Base-by-base conservation (phyloP, 345 rosid species). In the Hypericum perforatum region DNA sequence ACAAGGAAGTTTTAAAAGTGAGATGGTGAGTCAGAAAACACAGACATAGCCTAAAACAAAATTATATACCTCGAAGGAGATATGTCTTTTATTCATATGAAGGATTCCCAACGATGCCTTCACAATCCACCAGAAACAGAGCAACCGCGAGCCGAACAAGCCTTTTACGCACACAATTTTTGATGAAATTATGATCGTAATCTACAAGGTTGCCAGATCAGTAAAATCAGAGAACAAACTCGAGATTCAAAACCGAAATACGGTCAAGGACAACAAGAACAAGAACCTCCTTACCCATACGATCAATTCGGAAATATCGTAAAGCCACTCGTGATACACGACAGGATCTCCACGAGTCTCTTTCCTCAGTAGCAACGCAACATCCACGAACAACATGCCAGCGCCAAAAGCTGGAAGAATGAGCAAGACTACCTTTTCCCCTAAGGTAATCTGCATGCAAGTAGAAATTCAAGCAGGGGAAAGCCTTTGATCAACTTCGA, bases 281-380 rank as follows among this genome's bases (percentile, higher is more conserved):
- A n/a, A n/a, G n/a, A n/a, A n/a, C n/a, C n/a, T n/a, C n/a, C 85
- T 78, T 72, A 89, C 97, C 92, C 95, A 85, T 14, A 79, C 71
- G 41, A 72, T 55, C 53, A 79, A 66, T 54, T 67, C 71, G 43
- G 86, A 81, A 60, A 74, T 57, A 59, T 62, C 61, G 63, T 69
- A 74, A 72, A 83, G 76, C 82, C 75, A 80, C 50, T 66, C 69
- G 55, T 76, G 63, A 67, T 76, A 78, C 7, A 46, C 41, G 12
- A 71, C 37, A 62, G 70, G 62, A 43, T 76, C 82, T 53, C 76
- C 65, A n/a, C 52, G 29, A 60, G 60, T 53, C 7, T 60, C 64
- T 72, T 65, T 78, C 62, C 56, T 72, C 53, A 68, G 15, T 64
- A 81, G 74, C 45, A 76, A 48, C 56, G 74, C 62, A 57, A 80